Conservation (phyloP, 352 stramenopile species). For the Pythium brassicae region DNA sequence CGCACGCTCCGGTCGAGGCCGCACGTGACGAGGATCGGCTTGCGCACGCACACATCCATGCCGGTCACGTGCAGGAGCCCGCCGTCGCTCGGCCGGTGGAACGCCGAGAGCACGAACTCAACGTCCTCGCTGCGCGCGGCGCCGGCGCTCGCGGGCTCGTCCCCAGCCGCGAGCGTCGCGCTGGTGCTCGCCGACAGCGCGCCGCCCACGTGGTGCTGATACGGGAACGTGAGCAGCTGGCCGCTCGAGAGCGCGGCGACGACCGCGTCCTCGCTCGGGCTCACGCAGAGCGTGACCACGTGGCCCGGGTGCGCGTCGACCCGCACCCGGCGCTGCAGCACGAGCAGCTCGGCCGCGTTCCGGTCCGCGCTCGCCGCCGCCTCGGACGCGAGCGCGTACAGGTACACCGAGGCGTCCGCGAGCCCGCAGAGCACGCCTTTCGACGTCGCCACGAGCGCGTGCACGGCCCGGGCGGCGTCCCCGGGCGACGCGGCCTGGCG, state of each 20-base stretch:
- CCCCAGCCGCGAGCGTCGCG: constrained; percentile 16
- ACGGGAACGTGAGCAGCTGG: constrained; percentile 73
- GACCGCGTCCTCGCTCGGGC: constrained; percentile 69
- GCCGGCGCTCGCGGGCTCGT: too few species aligned
- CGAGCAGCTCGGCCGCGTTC: constrained; percentile 33
- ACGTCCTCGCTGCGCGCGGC: constrained; percentile 59
- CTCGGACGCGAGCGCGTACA: constrained; percentile 59
- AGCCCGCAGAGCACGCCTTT: constrained; percentile 81
- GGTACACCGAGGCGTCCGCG: constrained; percentile 58
- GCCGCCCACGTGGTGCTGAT: constrained; percentile 38
- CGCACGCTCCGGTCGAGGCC: constrained; percentile 85
- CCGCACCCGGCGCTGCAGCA: constrained; percentile 55
- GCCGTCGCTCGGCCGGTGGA: constrained; percentile 62
- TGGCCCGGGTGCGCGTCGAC: constrained; percentile 41
- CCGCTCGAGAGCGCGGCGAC: constrained; percentile 59
- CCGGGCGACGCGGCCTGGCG: constrained; percentile 52
- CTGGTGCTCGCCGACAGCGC: constrained; percentile 13
- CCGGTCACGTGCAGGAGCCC: constrained; percentile 67
- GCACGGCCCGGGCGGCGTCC: constrained; percentile 30
- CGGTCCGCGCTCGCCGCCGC: constrained; percentile 22
- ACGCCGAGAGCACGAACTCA: constrained; percentile 62
- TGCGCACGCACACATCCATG: constrained; percentile 91
- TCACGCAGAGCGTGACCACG: constrained; percentile 59
- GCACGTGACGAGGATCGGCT: constrained; percentile 89
- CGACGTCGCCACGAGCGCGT: constrained; percentile 55